A percentile compares a stretch with the other conserved stretches of the same genome.
These are phyloP conservation scores for Fraxinus ornus DNA, from an alignment of 305 asterid genomes.

Conservation along the genomic window DNA sequence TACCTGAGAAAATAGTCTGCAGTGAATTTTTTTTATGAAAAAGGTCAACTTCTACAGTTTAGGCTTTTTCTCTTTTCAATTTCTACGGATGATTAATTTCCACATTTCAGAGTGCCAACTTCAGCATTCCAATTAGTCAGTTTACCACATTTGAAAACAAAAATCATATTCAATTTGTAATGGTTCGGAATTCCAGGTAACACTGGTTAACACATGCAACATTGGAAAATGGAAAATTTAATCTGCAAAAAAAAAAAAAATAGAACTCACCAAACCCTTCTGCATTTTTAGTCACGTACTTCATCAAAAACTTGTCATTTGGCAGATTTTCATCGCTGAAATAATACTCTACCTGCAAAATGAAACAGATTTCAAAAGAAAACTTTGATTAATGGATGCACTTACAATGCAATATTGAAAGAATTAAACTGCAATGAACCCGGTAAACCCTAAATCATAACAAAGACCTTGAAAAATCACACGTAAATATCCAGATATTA, in stretches of 20 bases:
- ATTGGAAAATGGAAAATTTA: constrained; percentile 7
- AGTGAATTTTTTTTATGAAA: background rate
- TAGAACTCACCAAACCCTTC: constrained; percentile 73
- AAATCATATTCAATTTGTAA: background rate
- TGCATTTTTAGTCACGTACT: constrained; percentile 47
- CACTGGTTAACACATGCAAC: background rate
- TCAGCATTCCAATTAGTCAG: constrained; percentile 1
- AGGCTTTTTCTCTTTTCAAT: background rate
- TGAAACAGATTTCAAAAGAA: constrained; percentile 4
- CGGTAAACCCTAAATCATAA: background rate
- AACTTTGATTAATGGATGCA: constrained; percentile 5
- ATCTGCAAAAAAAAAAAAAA: constrained; percentile 9
- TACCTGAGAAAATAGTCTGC: background rate
- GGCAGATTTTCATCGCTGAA: constrained; percentile 88
- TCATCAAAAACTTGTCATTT: constrained; percentile 74
- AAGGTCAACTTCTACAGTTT: background rate
- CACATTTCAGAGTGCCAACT: background rate
- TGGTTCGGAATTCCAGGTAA: background rate
- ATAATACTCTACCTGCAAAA: constrained; percentile 84
- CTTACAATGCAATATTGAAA: background rate
- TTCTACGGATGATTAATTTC: background rate
- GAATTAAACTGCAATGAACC: background rate
- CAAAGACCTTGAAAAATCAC: constrained; percentile 4
- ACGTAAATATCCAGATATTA: background rate
- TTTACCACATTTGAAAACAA: background rate